Conservation (phyloP, 495 filamentous ascomycete genomes). For the Penicillium canariense region DNA sequence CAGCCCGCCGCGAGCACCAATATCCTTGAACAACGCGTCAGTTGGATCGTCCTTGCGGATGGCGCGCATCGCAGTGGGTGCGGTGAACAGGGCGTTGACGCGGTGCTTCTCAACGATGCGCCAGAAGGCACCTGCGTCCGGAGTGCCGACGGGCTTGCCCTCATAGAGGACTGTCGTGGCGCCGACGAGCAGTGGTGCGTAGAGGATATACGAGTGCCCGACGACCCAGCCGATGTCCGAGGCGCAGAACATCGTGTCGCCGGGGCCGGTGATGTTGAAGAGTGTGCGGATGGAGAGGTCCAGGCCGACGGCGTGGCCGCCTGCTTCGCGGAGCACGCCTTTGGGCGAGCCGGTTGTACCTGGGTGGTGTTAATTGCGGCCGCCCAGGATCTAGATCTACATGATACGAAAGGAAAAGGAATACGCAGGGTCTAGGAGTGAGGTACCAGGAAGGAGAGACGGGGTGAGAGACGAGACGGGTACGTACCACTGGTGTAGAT, state of each 20-base stretch:
- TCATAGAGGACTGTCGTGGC: constrained; percentile 88
- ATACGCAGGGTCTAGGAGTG: too few relatives aligned
- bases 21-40: constrained; percentile 57
- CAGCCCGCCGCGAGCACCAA: constrained; percentile 65
- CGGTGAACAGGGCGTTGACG: constrained; percentile 80
- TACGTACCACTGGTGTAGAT: constrained; percentile 73
- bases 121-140: constrained; percentile 85
- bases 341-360: constrained; percentile 88
- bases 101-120: constrained; percentile 79
- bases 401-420: too few relatives aligned
- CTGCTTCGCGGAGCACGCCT: constrained; percentile 80
- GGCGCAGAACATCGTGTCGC: constrained; percentile 81
- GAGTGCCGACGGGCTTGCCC: constrained; percentile 89
- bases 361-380: constrained; percentile 15
- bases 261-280: constrained; percentile 75
- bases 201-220: constrained; percentile 82
- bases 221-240: constrained; percentile 88
- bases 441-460: not conserved
- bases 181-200: constrained; percentile 77
- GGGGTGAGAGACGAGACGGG: not conserved
- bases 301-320: constrained; percentile 84
- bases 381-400: too few relatives aligned
- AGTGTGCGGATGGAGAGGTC: constrained; percentile 74
- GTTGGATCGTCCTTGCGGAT: constrained; percentile 83
- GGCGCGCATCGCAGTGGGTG: constrained; percentile 81